Evolutionary conservation across 1,284 basidiomycete species (phyloP).

Genomic region (Ceratobasidium sp.): DNA sequence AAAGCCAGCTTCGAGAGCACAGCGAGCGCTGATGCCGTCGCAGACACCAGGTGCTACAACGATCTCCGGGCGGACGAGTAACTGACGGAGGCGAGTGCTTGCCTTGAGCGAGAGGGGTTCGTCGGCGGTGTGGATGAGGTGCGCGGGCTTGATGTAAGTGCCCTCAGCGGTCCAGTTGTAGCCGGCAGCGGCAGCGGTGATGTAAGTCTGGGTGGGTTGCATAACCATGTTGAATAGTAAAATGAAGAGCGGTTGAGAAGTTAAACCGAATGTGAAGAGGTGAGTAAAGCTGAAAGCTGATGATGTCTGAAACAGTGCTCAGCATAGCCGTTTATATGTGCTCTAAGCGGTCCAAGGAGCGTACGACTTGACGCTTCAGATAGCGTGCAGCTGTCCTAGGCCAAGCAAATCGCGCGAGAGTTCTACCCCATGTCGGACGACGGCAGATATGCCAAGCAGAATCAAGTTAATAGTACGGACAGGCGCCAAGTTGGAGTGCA

Average conservation of each 20-base stretch:
- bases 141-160: slow-evolving; percentile 34
- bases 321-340: slow-evolving; percentile 2
- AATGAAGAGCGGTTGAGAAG: slow-evolving; percentile 1
- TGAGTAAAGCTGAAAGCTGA: slow-evolving; percentile 43
- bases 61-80: slow-evolving; percentile 82
- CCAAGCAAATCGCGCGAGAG: slow-evolving; percentile 23
- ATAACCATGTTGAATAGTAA: slow-evolving; percentile 20
- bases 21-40: slow-evolving; percentile 68
- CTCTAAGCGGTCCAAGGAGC: neutral
- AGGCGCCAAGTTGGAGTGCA: neutral
- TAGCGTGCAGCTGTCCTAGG: slow-evolving; percentile 1
- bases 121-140: slow-evolving; percentile 35
- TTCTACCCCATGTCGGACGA: neutral
- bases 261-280: slow-evolving; percentile 25
- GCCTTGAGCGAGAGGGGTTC: slow-evolving; percentile 73
- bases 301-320: slow-evolving; percentile 34
- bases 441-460: slow-evolving; percentile 6
- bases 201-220: slow-evolving; percentile 31
- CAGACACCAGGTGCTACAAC: slow-evolving; percentile 86
- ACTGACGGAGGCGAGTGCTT: slow-evolving; percentile 78
- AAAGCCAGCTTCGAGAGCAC: slow-evolving; percentile 83
- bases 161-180: slow-evolving; percentile 9
- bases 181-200: neutral
- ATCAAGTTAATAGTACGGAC: neutral
- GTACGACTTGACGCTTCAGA: neutral